Evolutionary conservation across 2,329 filamentous ascomycete genomes (phyloP), one percentile per base, ranked within the genome.

Genomic region (Fusarium acutatum): DNA sequence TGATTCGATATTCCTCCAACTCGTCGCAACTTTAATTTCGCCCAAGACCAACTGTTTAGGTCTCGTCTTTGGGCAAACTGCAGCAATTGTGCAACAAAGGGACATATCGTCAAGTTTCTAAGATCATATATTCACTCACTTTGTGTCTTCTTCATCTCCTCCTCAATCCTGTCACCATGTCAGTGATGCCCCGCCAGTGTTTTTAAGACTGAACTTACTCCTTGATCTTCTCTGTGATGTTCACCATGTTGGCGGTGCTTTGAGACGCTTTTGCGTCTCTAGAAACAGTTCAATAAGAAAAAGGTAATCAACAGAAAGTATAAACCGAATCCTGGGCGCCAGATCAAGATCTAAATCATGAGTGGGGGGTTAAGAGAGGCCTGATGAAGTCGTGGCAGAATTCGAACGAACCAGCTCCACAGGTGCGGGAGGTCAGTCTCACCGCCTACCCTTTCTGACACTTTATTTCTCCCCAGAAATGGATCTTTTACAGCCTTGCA

Each of bases 191-290:
- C 60, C 63, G 47, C 69, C 54, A 65, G 56, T 10, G 22, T 26
- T 24, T 30, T 34, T 26, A 41, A 38, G 49, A 37, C 24, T 26
- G 35, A 26, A 82, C 92, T 80, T 85, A 97, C 96, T 98, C 96
- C 89, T 99, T 99, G 87, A 99, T 99, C 89, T 97, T 98, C 63
- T 99, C 97, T 75, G 96, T 98, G 77, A 99, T 99, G 87, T 98
- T 98, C 84, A 98, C 96, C 96, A 99, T 99, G 80, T 85, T 89
- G 83, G 63, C 73, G 73, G 69, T 64, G 71, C 70, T 79, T 79
- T 43, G 60, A 77, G 60, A 72, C 75, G 74, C 65, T 6, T 63
- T 64, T 68, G 68, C 76, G 76, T 56, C 75, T 73, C 64, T 65
- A 43, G 47, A 69, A 60, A 64, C 60, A 60, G n/a, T n/a, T 53